A percentile compares a stretch with the other conserved stretches of the same genome.
These are phyloP conservation scores for Ambrosiella cleistominuta DNA, from an alignment of 2,329 filamentous ascomycete genomes.

Conservation along the genomic window DNA sequence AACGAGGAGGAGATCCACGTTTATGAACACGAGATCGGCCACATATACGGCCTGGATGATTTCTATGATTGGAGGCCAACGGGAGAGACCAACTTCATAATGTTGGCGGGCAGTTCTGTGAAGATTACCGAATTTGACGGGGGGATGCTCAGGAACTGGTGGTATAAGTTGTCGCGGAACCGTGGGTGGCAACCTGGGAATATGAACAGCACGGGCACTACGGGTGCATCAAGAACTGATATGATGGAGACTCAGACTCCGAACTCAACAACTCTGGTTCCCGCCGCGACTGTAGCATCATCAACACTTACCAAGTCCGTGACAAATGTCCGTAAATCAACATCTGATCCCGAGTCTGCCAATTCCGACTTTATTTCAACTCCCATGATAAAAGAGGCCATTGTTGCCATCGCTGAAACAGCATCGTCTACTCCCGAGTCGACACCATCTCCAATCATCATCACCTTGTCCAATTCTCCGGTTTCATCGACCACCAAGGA, in stretches of 20 bases:
- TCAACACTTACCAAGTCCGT: not conserved
- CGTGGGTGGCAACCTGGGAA: conserved; percentile 17
- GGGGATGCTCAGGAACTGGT: conserved; percentile 33
- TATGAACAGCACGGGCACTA: not conserved
- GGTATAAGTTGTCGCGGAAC: conserved; percentile 21
- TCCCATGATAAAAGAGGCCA: not conserved
- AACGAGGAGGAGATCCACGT: conserved; percentile 25
- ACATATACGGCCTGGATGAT: conserved; percentile 27
- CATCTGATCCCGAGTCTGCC: not conserved
- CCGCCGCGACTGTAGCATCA: not conserved
- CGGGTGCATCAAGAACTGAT: not conserved
- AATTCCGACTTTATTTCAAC: not conserved
- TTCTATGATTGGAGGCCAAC: conserved; percentile 27
- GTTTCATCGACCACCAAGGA: not conserved
- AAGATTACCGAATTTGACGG: conserved; percentile 30
- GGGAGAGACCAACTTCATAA: conserved; percentile 26
- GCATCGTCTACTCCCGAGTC: not conserved
- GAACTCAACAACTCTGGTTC: not conserved
- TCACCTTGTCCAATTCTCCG: not conserved
- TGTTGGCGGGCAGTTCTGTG: conserved; percentile 26
- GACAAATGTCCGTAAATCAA: not conserved
- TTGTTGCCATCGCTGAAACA: not conserved
- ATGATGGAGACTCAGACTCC: not conserved
- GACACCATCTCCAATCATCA: not conserved
- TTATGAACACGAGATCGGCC: conserved; percentile 29